Percentiles rank a stretch among this genome's conserved stretches.
Conservation (phyloP, 2,329 filamentous ascomycete species). For the Dryadomyces quercus-mongolicae region DNA sequence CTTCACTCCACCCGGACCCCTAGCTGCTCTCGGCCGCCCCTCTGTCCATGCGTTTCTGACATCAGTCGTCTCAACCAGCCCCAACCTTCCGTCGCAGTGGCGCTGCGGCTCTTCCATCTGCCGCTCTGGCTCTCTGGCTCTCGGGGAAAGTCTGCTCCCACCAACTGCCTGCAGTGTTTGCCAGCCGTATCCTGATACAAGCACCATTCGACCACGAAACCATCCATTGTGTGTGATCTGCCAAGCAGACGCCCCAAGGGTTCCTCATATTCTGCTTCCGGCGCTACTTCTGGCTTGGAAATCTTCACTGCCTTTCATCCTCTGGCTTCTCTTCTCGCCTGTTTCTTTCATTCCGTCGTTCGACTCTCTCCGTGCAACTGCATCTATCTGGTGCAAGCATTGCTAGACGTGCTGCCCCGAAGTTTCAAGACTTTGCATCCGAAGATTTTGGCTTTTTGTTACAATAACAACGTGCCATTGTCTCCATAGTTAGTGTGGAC, state of each 20-base stretch:
- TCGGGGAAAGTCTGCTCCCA: conserved; percentile 8
- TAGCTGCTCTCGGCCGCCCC: conserved; percentile 11
- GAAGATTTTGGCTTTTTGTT: background rate
- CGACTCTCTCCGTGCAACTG: no score
- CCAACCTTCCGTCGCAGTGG: background rate
- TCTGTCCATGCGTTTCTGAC: conserved; percentile 32
- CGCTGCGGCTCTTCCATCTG: background rate
- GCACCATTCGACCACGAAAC: conserved; percentile 29
- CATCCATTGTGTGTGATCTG: conserved; percentile 28
- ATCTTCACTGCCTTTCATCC: no score
- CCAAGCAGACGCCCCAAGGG: background rate
- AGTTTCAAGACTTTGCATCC: background rate
- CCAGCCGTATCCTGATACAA: conserved; percentile 22
- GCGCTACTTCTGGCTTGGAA: background rate
- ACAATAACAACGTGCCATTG: background rate
- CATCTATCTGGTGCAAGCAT: no score
- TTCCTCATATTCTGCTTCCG: background rate
- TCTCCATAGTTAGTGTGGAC: background rate
- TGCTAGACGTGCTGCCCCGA: no score
- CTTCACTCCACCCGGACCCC: background rate
- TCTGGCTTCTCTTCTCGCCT: no score
- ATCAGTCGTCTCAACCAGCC: conserved; percentile 27
- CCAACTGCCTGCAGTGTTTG: conserved; percentile 7
- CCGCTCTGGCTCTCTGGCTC: background rate
- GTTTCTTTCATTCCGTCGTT: no score